Base-by-base conservation (phyloP, 1,139 yeast species). In the Magnusiomyces paraingens region DNA sequence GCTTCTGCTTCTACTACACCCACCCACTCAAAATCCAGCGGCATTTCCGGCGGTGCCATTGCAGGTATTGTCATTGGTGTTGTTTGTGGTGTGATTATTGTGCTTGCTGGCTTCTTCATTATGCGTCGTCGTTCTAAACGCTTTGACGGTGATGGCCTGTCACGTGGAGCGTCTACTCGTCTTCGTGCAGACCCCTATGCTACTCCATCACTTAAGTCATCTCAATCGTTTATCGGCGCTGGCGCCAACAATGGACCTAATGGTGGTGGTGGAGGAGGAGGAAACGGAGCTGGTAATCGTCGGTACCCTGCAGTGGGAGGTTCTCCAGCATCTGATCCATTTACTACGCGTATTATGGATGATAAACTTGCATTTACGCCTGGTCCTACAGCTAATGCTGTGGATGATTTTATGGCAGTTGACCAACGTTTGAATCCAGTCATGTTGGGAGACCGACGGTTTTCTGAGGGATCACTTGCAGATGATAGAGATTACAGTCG, bases 401-500 rank as follows among this genome's bases (percentile, higher is more conserved):
- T 80, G 76, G 56, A 72, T 73, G 79, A 69, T 73, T 68, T 82
- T 75, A 51, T 79, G 55, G 74, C 83, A 52, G 84, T 82, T 55
- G 91, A 85, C 67, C 87, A 84, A 49, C 73, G 88, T 57, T 70
- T 83, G 58, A 82, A 83, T 64, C 86, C 88, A 1, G 75, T 80
- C 49, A 80, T 84, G 83, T 74, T 85, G 69, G 89, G 88, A 26
- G 81, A 87, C 66, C 79, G 89, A 58, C 75, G 94, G 59, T 72
- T 85, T 55, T 79, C 85, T 56, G 90, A 84, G 64, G 91, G 90
- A 14, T 79, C 86, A 22, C 74, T 86, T 58, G 91, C 89, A 14
- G 94, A 86, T 66, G 90, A 85, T 59, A 79, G 86, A 12, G 93
- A 86, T 66, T 85, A 85, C 69, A 78, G 85, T 50, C 75, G 90